Evolutionary conservation across 331 rosid species (phyloP), one percentile per base, ranked within the genome.

Genomic region (Telfairia occidentalis): DNA sequence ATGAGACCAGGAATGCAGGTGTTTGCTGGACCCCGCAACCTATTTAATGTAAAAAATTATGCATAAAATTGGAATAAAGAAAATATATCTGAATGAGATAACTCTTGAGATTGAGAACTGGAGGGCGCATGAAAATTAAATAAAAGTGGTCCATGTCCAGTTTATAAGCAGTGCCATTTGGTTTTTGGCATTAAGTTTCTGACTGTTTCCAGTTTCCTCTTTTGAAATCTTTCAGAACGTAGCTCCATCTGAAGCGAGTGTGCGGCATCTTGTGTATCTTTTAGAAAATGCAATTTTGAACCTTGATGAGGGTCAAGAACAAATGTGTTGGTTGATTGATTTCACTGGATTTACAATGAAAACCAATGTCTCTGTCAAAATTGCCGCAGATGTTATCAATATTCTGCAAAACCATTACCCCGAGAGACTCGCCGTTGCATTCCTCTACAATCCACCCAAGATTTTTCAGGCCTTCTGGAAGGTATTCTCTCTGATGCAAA

Each of bases 1-100:
- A 58, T 91, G 96, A 90, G 96, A 83, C 98, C 97, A 28, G 97
- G 93, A 74, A 84, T 82, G 96, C 98, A 94, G 98, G 98, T 94
- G 26, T 64, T 1, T 2, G 10, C 43, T 61, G 29, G 29, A 7
- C 38, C 19, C 7, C 21, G 3, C 4, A 21, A 23, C 10, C 61
- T 3, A 9, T 54, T 2, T 23, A 54, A 9, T 54, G 13, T n/a
- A 49, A 49, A 30, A 58, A 5, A 2, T 1, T 15, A 8, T 18
- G 60, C 23, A 9, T 53, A 10, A 23, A 53, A 10, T 10, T 24
- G 18, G 18, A 55, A 55, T 24, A 57, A 32, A 5, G n/a, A 11
- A 57, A 12, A 57, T 1, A 4, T 7, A 19, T n/a, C 2, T 52
- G 58, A 52, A 52, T 18, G 10, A 18, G 10, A 18, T 49, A 26